Conservation (phyloP, 768 basidiomycete genomes). For the Lactarius quietus region DNA sequence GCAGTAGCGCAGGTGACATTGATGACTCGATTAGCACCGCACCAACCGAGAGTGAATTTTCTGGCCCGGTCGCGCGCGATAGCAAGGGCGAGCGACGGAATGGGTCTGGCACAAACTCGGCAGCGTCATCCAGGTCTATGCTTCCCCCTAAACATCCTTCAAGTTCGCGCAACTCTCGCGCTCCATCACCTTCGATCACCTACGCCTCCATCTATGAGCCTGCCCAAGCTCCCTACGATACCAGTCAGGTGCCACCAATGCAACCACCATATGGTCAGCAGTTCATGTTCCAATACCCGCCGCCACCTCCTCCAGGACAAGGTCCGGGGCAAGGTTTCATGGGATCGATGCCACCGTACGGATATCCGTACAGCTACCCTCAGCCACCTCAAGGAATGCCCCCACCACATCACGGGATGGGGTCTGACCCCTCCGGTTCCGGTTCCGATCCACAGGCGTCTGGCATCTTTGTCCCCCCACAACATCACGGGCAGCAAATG, state of each 20-base stretch:
- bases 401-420: slow-evolving; percentile 26
- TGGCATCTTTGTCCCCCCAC: slow-evolving; percentile 25
- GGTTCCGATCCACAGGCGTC: slow-evolving; percentile 18
- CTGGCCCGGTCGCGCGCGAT: slow-evolving; percentile 53
- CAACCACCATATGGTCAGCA: slow-evolving; percentile 31
- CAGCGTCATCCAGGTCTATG: slow-evolving; percentile 57
- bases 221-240: slow-evolving; percentile 32
- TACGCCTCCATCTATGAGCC: slow-evolving; percentile 75
- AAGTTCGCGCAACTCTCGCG: slow-evolving; percentile 69
- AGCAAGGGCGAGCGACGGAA: slow-evolving; percentile 51
- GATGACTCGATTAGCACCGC: slow-evolving; percentile 71
- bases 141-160: slow-evolving; percentile 45
- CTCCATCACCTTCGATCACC: slow-evolving; percentile 72
- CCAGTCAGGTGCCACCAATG: slow-evolving; percentile 29
- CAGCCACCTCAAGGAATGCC: slow-evolving; percentile 9
- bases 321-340: slow-evolving; percentile 28
- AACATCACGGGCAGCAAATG: slow-evolving; percentile 37
- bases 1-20: slow-evolving; percentile 59
- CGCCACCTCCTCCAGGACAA: slow-evolving; percentile 27
- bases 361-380: slow-evolving; percentile 22
- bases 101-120: slow-evolving; percentile 40
- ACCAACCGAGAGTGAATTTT: slow-evolving; percentile 81
- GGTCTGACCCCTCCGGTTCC: slow-evolving; percentile 29
- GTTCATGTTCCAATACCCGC: slow-evolving; percentile 35
- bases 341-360: slow-evolving; percentile 23